Percentiles rank a stretch among this genome's conserved stretches.
These are phyloP conservation scores for Tephrocybe rancida DNA, from an alignment of 768 basidiomycete genomes.

Conservation along the genomic window DNA sequence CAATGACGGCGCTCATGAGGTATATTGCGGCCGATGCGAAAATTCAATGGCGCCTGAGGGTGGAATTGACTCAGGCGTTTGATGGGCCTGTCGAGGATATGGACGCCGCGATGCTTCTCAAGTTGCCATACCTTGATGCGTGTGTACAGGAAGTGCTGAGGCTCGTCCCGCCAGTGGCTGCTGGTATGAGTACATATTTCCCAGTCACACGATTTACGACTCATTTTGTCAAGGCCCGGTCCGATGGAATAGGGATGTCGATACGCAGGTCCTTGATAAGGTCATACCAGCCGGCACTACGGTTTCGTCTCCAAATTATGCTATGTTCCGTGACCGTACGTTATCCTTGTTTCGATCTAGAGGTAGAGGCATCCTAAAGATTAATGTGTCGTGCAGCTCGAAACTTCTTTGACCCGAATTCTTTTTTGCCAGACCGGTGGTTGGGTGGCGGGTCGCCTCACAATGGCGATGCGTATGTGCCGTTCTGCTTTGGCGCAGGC, in stretches of 20 bases:
- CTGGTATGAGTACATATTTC: constrained; percentile 11
- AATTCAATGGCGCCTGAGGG: constrained; percentile 11
- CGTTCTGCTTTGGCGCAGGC: constrained; percentile 21
- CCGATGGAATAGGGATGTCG: constrained; percentile 13
- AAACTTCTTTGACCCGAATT: constrained; percentile 21
- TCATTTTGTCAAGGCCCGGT: constrained; percentile 8
- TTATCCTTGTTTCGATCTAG: neutral
- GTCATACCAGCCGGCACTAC: constrained; percentile 14
- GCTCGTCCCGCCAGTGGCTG: constrained; percentile 22
- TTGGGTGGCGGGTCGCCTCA: constrained; percentile 2
- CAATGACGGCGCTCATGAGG: constrained; percentile 17
- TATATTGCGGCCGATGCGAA: constrained; percentile 12
- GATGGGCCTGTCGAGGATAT: constrained; percentile 14
- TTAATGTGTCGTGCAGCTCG: constrained; percentile 8
- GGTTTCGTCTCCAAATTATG: constrained; percentile 17
- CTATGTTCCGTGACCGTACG: constrained; percentile 17
- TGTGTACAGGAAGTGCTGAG: constrained; percentile 27
- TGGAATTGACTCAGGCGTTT: constrained; percentile 7
- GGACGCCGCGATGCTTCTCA: constrained; percentile 9
- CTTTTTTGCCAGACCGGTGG: constrained; percentile 25
- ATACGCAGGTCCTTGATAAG: constrained; percentile 1
- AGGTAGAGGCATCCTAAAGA: neutral
- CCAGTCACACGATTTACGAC: no score
- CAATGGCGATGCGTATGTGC: constrained; percentile 20
- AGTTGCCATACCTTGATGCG: constrained; percentile 25